Percentiles rank a stretch among this genome's conserved stretches.
Conservation (phyloP, 495 filamentous ascomycete genomes). For the Penicillium flavigenum region DNA sequence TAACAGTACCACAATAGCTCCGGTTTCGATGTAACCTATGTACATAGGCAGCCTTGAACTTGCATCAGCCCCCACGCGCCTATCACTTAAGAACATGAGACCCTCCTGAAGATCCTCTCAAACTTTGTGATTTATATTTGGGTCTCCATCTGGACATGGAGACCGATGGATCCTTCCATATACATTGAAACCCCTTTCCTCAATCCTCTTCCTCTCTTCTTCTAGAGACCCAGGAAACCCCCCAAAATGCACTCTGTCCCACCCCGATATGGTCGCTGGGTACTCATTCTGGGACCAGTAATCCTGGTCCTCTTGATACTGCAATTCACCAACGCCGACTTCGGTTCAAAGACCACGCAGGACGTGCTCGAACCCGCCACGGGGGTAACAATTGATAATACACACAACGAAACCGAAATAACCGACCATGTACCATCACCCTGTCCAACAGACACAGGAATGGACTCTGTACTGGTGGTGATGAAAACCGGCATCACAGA, state of each 20-base stretch:
- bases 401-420: constrained; percentile 1
- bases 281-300: constrained; percentile 18
- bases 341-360: constrained; percentile 11
- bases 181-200: neutral
- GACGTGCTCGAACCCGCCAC: constrained; percentile 12
- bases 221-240: neutral
- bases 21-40: constrained; percentile 4
- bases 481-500: constrained; percentile 54
- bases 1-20: constrained; percentile 1
- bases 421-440: constrained; percentile 5
- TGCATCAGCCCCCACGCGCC: constrained; percentile 15
- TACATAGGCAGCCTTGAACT: constrained; percentile 8
- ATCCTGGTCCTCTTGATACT: constrained; percentile 20
- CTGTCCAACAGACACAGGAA: constrained; percentile 33
- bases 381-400: constrained; percentile 1
- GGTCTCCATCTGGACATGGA: constrained; percentile 21
- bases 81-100: neutral
- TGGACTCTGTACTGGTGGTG: constrained; percentile 43
- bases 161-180: constrained; percentile 1
- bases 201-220: neutral
- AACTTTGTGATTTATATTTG: neutral
- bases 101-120: constrained; percentile 9
- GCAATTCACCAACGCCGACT: constrained; percentile 17
- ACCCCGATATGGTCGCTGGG: constrained; percentile 31
- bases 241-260: constrained; percentile 22